Conservation (phyloP, 345 rosid species). For the Jatropha curcas region DNA sequence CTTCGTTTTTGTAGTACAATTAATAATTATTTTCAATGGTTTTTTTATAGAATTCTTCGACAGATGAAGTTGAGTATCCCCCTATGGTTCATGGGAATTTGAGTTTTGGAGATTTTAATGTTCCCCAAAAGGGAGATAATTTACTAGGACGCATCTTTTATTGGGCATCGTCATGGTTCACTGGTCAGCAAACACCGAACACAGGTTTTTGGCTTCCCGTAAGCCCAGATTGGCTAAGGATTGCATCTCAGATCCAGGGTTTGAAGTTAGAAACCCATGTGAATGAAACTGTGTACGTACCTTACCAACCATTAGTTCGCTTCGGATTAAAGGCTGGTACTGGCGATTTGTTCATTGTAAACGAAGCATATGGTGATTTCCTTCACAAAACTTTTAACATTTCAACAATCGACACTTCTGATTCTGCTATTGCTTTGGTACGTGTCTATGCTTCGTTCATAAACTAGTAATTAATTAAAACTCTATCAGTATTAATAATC, state of each 20-base stretch:
- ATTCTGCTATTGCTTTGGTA: neutral
- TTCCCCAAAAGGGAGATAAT: neutral
- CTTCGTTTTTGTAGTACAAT: no score
- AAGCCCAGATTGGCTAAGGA: neutral
- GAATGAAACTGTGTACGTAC: neutral
- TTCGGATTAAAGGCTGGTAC: neutral
- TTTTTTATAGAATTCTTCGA: no score
- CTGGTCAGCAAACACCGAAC: neutral
- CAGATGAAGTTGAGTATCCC: no score
- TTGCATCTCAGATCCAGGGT: neutral
- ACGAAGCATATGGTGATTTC: neutral
- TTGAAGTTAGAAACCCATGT: neutral
- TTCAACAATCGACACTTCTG: neutral
- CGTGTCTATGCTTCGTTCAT: no score
- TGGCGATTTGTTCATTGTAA: neutral
- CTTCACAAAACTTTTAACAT: no score
- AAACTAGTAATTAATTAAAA: no score
- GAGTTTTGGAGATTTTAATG: constrained; percentile 1
- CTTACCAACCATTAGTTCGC: neutral
- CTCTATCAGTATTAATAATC: no score
- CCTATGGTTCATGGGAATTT: neutral
- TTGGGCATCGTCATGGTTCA: neutral
- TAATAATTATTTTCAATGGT: no score
- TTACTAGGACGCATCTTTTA: neutral
- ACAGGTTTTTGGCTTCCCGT: neutral